Conservation (phyloP, 129 eudicot species). For the Daucus carota region DNA sequence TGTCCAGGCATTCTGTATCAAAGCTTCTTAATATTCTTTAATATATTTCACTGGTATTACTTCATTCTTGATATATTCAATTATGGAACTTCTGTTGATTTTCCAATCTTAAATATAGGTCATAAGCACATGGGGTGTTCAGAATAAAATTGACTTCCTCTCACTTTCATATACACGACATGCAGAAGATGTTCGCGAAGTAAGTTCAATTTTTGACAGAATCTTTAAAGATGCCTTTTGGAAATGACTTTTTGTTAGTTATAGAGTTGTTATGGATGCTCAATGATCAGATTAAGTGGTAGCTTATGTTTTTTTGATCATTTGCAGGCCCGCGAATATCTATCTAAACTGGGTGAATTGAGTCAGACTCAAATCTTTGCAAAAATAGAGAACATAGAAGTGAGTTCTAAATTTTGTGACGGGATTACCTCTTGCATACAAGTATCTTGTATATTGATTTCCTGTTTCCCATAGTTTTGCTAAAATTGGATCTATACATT, state of each 20-base stretch:
- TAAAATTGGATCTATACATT: neutral
- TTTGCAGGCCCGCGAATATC: conserved; percentile 78
- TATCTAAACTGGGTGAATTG: conserved; percentile 76
- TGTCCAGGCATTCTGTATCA: neutral
- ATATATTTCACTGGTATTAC: neutral
- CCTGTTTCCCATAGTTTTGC: neutral
- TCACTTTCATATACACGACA: conserved; percentile 86
- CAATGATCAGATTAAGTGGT: neutral
- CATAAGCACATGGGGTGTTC: conserved; percentile 90
- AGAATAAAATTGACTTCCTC: conserved; percentile 88
- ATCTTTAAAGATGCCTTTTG: neutral
- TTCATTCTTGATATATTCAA: neutral
- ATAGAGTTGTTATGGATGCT: neutral
- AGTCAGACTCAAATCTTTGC: conserved; percentile 97
- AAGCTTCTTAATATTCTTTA: neutral
- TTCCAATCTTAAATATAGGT: conserved; percentile 30
- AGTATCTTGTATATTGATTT: neutral
- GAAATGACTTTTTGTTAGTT: neutral
- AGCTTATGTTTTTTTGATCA: conserved; percentile 4
- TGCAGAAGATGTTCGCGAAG: conserved; percentile 94
- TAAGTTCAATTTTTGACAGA: conserved; percentile 20
- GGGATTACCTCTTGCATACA: neutral
- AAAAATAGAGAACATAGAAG: conserved; percentile 90
- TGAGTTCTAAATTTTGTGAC: conserved; percentile 15
- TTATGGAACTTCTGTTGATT: neutral